Conservation (phyloP, 1,139 yeast genomes). For the Kodamaea alishanica region DNA sequence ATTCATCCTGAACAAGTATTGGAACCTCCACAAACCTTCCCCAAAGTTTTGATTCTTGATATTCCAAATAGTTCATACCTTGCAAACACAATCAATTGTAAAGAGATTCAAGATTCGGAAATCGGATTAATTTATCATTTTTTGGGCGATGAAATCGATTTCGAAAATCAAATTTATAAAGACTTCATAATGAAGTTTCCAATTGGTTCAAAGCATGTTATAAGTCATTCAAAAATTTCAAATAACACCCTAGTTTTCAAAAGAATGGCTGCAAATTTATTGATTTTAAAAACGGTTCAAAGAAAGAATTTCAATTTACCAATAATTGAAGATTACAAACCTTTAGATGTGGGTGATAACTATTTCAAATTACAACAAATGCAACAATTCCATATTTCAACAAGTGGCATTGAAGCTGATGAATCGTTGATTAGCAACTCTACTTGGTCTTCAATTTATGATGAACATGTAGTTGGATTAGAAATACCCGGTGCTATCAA, state of each 20-base stretch:
- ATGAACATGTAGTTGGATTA: constrained; percentile 37
- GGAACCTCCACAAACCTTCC: constrained; percentile 55
- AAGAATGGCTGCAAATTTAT: constrained; percentile 49
- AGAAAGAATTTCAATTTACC: constrained; percentile 53
- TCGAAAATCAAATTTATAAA: constrained; percentile 43
- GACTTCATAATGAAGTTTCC: constrained; percentile 49
- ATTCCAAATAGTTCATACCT: constrained; percentile 60
- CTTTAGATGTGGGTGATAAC: constrained; percentile 15
- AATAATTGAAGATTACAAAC: constrained; percentile 21
- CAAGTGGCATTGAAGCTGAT: constrained; percentile 23
- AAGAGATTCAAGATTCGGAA: constrained; percentile 32
- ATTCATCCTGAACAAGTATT: constrained; percentile 72
- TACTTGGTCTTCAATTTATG: constrained; percentile 43
- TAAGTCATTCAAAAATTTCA: constrained; percentile 65
- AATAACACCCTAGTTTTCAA: constrained; percentile 59
- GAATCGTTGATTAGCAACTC: constrained; percentile 18
- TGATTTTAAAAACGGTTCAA: constrained; percentile 57
- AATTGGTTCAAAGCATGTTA: constrained; percentile 51
- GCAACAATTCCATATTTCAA: constrained; percentile 30
- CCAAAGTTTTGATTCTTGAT: constrained; percentile 66
- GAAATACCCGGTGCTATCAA: constrained; percentile 16
- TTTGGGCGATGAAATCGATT: constrained; percentile 61
- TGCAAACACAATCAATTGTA: constrained; percentile 34
- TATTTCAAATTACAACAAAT: constrained; percentile 27
- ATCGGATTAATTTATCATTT: constrained; percentile 68